Evolutionary conservation across 164 flowering plant species (phyloP).

Genomic region (Sedum album): DNA sequence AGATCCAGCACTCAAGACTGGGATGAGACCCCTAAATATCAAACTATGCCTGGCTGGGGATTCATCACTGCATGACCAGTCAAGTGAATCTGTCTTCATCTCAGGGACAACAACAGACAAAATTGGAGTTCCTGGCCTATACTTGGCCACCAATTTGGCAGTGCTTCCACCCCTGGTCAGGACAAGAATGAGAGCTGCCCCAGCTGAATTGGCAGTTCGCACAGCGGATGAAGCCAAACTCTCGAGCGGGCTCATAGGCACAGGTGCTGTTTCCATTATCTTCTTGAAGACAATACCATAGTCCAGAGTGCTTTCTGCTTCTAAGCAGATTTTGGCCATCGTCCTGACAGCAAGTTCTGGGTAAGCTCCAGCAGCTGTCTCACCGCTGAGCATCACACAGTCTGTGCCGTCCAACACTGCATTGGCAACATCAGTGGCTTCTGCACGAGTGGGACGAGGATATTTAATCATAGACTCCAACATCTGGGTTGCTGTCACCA

Average conservation of each 20-base stretch:
- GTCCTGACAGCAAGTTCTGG: conserved; percentile 78
- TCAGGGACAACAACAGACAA: conserved; percentile 82
- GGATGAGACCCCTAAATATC: conserved; percentile 64
- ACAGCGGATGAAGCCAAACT: conserved; percentile 82
- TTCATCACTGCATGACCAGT: conserved; percentile 79
- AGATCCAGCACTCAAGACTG: conserved; percentile 63
- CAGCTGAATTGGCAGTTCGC: conserved; percentile 57
- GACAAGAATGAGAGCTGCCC: conserved; percentile 63
- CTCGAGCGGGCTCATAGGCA: conserved; percentile 91
- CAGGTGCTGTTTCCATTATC: conserved; percentile 53
- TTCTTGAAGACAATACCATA: conserved; percentile 66
- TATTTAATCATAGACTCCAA: conserved; percentile 86
- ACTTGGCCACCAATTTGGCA: conserved; percentile 82
- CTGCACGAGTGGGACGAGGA: conserved; percentile 84
- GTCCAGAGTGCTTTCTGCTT: conserved; percentile 76
- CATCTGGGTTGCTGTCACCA: conserved; percentile 84
- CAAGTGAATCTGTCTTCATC: conserved; percentile 62
- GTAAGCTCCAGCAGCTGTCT: conserved; percentile 90
- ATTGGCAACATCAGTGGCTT: conserved; percentile 79
- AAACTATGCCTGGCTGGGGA: conserved; percentile 89
- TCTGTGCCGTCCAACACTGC: conserved; percentile 82
- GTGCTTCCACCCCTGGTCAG: conserved; percentile 80
- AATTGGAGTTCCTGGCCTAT: conserved; percentile 75
- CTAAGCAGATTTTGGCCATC: conserved; percentile 78
- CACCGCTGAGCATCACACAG: conserved; percentile 94